phyloP scores from a whole-genome alignment of 2,329 filamentous ascomycete genomes.

The Hypomyces rosellus region DNA sequence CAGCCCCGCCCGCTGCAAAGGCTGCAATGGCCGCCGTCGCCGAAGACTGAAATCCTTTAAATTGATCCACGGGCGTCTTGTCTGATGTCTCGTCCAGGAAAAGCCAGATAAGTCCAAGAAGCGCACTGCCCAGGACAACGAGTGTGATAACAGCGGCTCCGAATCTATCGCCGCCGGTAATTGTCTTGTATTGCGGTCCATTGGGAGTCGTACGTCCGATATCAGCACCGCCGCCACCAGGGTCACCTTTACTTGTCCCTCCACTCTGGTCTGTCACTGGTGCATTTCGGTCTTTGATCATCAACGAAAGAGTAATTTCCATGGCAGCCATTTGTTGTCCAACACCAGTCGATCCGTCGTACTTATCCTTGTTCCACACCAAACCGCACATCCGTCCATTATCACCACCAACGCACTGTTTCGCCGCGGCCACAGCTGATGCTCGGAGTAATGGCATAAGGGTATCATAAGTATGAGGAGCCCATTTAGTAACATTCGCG shows the following conservation, averaged over 20 bases:
- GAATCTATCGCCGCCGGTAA: slow-evolving; percentile 55
- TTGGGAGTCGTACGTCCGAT: slow-evolving; percentile 30
- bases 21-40: slow-evolving; percentile 16
- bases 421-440: slow-evolving; percentile 51
- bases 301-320: slow-evolving; percentile 57
- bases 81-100: slow-evolving; percentile 41
- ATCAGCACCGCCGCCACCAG: slow-evolving; percentile 41
- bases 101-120: slow-evolving; percentile 47
- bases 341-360: slow-evolving; percentile 55
- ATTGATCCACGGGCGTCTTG: slow-evolving; percentile 25
- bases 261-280: slow-evolving; percentile 47
- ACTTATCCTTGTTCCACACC: slow-evolving; percentile 51
- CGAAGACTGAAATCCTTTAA: slow-evolving; percentile 21
- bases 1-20: slow-evolving; percentile 17
- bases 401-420: slow-evolving; percentile 50
- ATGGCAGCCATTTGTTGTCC: slow-evolving; percentile 67
- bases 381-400: slow-evolving; percentile 55
- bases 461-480: slow-evolving; percentile 47
- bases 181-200: slow-evolving; percentile 19
- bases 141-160: slow-evolving; percentile 62
- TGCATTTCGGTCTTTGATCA: slow-evolving; percentile 39
- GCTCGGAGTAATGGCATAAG: slow-evolving; percentile 49
- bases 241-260: slow-evolving; percentile 48
- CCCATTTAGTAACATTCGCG: slow-evolving; percentile 56
- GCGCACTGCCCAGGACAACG: slow-evolving; percentile 46